A percentile compares a stretch with the other conserved stretches of the same genome.
Evolutionary conservation across 495 filamentous ascomycete species (phyloP).

Genomic region (Trichoderma parareesei): DNA sequence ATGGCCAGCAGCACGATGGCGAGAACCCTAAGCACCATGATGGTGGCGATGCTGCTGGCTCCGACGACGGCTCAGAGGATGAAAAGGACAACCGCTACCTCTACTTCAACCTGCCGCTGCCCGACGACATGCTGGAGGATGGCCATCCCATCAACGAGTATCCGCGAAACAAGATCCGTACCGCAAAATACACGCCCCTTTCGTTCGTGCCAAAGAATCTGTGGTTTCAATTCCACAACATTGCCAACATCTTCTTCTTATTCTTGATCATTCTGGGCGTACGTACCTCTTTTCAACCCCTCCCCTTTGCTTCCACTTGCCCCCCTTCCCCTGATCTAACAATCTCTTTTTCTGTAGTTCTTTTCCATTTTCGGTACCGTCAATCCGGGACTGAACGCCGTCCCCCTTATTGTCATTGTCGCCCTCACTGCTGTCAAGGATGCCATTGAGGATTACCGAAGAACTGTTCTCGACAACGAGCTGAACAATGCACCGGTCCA

Average conservation of each 20-base stretch:
- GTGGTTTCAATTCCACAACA: constrained; percentile 96
- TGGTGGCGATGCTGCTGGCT: not conserved
- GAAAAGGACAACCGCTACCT: constrained; percentile 41
- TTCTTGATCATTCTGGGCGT: constrained; percentile 92
- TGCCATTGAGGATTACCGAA: constrained; percentile 93
- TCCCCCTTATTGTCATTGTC: constrained; percentile 93
- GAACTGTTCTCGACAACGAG: constrained; percentile 86
- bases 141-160: constrained; percentile 63
- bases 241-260: constrained; percentile 97
- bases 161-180: constrained; percentile 92
- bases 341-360: constrained; percentile 48
- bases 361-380: constrained; percentile 91
- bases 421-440: constrained; percentile 87
- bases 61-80: constrained; percentile 28
- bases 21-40: not conserved
- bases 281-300: constrained; percentile 33
- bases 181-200: constrained; percentile 91
- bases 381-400: constrained; percentile 82
- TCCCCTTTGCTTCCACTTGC: constrained; percentile 9
- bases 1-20: constrained; percentile 12
- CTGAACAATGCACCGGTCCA: constrained; percentile 96
- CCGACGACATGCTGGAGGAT: constrained; percentile 67
- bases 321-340: not conserved
- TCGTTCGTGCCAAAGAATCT: constrained; percentile 97
- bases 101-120: constrained; percentile 83